Base-by-base conservation (phyloP, 2,329 filamentous ascomycete genomes). In the Malbranchea cinnamomea region DNA sequence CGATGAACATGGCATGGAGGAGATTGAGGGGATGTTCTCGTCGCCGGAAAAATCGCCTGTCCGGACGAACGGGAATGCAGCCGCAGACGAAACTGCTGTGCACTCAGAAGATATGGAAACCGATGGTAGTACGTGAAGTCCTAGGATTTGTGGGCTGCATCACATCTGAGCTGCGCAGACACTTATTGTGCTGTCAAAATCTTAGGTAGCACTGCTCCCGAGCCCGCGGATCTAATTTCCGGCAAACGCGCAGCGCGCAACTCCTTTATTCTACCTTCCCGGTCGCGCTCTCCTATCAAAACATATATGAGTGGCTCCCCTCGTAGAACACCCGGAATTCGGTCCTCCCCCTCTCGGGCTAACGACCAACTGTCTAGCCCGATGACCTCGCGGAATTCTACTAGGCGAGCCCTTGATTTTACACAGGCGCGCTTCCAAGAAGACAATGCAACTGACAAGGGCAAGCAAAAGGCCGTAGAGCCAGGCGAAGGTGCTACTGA, bases 1-100 rank as follows among this genome's bases (percentile, higher is more conserved):
- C 57, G 87, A 95, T 57, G 84, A 91, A 52, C 66, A 93, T 65
- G 89, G 87, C 53, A 74, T 98, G 62, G 83, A 94, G 51, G 78
- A 81, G 20, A 68, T 93, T 35, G 80, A 87, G 20, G 72, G 73
- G 41, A 72, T 95, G 41, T 93, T 93, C 54, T 94, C 85, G 6
- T 93, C 85, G 12, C 84, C 85, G 9, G 69, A 72, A 41, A 79
- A 75, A 31, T 67, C 64, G n/a, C 59, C 63, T 1, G 37, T 45
- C 13, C 47, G 47, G 35, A 39, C 44, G 22, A 48, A 50, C 38
- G 50, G 41, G 3, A 47, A 50, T 31, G 37, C 41, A 24, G 43
- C 43, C 33, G 47, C 44, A 25, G 56, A 60, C 37, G 51, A 58
- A 19, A 66, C 62, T 9, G 54, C 65, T 23, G 59, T 58, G 14